Evolutionary conservation across 2,329 filamentous ascomycete species (phyloP), one percentile per base, ranked within the genome.

Genomic region (Pseudopithomyces maydicus): DNA sequence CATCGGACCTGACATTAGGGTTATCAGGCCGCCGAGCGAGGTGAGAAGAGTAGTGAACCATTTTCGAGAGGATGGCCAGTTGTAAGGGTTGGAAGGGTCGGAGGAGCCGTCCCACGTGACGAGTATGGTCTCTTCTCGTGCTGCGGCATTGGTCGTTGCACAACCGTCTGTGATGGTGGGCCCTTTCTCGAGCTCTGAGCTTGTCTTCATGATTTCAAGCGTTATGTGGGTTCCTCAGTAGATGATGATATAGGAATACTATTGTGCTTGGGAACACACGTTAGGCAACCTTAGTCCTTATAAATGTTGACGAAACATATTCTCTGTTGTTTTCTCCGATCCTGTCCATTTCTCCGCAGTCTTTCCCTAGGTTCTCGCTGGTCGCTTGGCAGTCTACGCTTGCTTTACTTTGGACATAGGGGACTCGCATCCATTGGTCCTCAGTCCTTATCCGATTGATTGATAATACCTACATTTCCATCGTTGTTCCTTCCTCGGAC

Each of bases 41-140:
- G 57, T 60, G 8, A 67, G 23, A 19, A 68, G 63, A 0, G 80
- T 81, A 33, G 78, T 75, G 11, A 69, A 55, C 77, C 78, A 82
- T 70, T 80, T 82, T 49, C 65, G 63, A 23, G 44, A 32, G 8
- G 15, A 32, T 12, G 62, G 44, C 67, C 65, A 73, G 43, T 74
- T 72, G 36, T 64, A 55, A 1, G 74, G 66, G 57, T 74, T 74
- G 29, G 50, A 15, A 15, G 62, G 58, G 35, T 65, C 58, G 23
- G 49, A 49, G 2, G 38, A 51, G 14, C 46, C 43, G 26, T 57
- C 48, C 59, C 59, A 66, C 6, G 52, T 45, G 1, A 65, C 56
- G n/a, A 58, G n/a, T 17, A 56, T 29, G 15, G 20, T 39, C 12
- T 26, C 20, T 19, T 33, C 6, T 11, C 26, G 20, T 29, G 23